Conservation (phyloP, 176 grass and related monocot genomes). For the Cenchrus fungigraminus region DNA sequence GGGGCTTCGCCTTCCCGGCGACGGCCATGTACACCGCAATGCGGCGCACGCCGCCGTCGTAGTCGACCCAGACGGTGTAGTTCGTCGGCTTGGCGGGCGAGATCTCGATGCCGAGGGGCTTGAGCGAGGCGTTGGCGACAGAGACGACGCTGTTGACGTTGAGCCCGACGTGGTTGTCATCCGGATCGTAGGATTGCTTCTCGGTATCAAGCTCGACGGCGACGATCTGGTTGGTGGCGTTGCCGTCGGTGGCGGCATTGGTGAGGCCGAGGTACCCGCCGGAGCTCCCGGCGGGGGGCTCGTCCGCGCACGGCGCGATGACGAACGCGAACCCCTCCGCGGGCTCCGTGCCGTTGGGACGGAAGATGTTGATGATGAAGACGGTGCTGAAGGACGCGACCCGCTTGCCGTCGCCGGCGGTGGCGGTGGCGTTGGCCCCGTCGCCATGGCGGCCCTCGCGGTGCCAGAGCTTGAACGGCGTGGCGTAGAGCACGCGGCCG, state of each 20-base stretch:
- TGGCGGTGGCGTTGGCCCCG: neutral
- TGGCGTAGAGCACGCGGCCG: conserved; percentile 64
- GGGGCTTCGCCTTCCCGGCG: conserved; percentile 9
- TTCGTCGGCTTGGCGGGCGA: conserved; percentile 42
- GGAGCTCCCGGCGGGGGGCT: conserved; percentile 44
- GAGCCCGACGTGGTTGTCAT: conserved; percentile 88
- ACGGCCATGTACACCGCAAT: conserved; percentile 70
- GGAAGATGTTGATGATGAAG: conserved; percentile 80
- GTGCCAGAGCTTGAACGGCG: conserved; percentile 62
- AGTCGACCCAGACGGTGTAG: conserved; percentile 83
- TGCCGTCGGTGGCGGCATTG: conserved; percentile 55
- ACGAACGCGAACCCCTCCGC: conserved; percentile 85
- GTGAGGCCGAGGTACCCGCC: conserved; percentile 77
- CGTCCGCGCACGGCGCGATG: conserved; percentile 42
- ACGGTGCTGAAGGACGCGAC: conserved; percentile 76
- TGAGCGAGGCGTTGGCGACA: conserved; percentile 36
- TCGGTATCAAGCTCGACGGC: conserved; percentile 93
- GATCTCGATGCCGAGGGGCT: conserved; percentile 62
- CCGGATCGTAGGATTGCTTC: conserved; percentile 66
- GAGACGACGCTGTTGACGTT: conserved; percentile 82
- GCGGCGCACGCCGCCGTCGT: conserved; percentile 52
- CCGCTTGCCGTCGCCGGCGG: neutral
- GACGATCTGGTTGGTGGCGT: conserved; percentile 58
- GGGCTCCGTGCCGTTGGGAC: neutral
- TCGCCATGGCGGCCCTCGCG: neutral